Evolutionary conservation across 805 yeast species (phyloP), one percentile per base, ranked within the genome.

Genomic region (Kazachstania bromeliacearum): DNA sequence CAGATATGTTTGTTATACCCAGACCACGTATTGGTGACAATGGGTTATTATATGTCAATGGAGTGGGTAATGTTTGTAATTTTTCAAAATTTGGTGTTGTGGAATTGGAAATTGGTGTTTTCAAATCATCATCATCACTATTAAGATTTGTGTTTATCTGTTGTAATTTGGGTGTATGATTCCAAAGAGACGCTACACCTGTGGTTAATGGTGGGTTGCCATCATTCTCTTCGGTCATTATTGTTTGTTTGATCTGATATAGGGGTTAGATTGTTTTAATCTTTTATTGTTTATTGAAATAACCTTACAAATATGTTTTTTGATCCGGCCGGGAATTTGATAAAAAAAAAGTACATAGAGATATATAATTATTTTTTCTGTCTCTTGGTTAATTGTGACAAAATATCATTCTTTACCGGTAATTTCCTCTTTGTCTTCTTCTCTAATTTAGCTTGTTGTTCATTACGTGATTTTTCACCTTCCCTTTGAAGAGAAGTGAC

Each of bases 381-480:
- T 13, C 44, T 34, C 26, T 43, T 39, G 16, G 36, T 33, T 31
- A 53, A 28, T 38, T 46, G 53, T 8, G 47, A 28, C n/a, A 45
- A 28, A 13, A 51, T 50, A 33, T 45, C 45, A 41, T 31, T 51
- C 45, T n/a, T 43, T 41, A 1, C 46, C 40, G 6, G 39, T 36
- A 15, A 31, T 22, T 20, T 45, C 46, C 58, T 57, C 34, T 54
- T 64, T 45, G 54, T 57, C 50, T 79, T 80, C 43, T 65, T 73
- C 41, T 77, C 81, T 41, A 68, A 77, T 55, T 83, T 81, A 29
- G 68, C 70, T 46, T 72, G 57, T 39, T 82, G 85, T 42, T 77
- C 85, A 13, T 68, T 70, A 40, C 97, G 68, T 42, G 83, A 85
- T 35, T 67, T 68, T 3, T 65, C 75, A 1, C 97, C 98, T 13